Evolutionary conservation across 208 protist species (phyloP), one percentile per base, ranked within the genome.

Genomic region (Leptomonas pyrrhocoris): DNA sequence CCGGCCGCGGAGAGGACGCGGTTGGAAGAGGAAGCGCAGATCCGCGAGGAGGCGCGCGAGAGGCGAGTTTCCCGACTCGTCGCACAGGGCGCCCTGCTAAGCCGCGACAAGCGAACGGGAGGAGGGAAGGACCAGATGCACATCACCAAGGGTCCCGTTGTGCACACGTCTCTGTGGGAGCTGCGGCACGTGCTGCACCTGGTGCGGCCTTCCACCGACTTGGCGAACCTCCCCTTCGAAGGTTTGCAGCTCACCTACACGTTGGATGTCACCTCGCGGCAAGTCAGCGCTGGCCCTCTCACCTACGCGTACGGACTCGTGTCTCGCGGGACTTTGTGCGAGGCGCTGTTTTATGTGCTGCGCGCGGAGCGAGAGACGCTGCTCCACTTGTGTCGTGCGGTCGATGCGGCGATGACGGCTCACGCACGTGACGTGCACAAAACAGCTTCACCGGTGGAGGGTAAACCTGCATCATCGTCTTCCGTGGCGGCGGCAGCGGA

Each of bases 291-390:
- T 13, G 88, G 86, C n/a, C 80, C 88, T 15, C 57, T 90, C 8
- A 89, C 84, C 6, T 87, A 89, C 75, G 79, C 80, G 30, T 96
- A 88, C 76, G 85, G 86, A 1, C 68, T 85, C 30, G 62, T 78
- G 25, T 84, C 88, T 11, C 77, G 85, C 28, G 53, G 74, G 11
- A 19, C 62, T 16, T 31, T 94, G 6, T 82, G 73, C 66, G 80
- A 91, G 57, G 53, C 82, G 36, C 56, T 93, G 23, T 84, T 93
- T 42, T 69, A 77, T 53, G 73, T 94, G 30, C 23, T 96, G 43
- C 76, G 77, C 21, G 48, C 61, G 15, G 88, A 96, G 59, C 60
- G 74, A 11, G 46, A 54, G 3, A 58, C 85, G 15, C 83, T 96
- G 51, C 49, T 94, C 38, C 25, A 38, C 12, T 53, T 89, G 43